Evolutionary conservation across 2,329 filamentous ascomycete genomes (phyloP).

Genomic region (Verticillium nonalfalfae): DNA sequence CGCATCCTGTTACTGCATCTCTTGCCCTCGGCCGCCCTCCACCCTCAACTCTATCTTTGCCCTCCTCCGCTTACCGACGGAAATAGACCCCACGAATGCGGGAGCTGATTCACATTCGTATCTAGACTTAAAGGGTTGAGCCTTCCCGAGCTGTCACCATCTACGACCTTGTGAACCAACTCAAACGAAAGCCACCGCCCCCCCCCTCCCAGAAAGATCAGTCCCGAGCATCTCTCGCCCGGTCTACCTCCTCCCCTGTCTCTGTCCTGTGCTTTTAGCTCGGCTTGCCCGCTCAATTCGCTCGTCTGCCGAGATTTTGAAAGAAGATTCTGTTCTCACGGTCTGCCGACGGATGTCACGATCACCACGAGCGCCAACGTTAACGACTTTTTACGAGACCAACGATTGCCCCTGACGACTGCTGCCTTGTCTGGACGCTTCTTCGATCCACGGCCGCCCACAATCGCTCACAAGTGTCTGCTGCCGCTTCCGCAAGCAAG

Average conservation of each 20-base stretch:
- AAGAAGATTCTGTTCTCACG: not conserved
- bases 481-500: not conserved
- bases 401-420: not conserved
- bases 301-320: not conserved
- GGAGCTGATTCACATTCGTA: not conserved
- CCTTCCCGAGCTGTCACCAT: not conserved
- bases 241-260: not conserved
- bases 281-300: not conserved
- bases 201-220: not conserved
- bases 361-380: not conserved
- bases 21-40: constrained; percentile 1
- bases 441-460: not conserved
- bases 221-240: no score
- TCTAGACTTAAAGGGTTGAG: not conserved
- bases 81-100: not conserved
- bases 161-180: not conserved
- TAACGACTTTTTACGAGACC: not conserved
- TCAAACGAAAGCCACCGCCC: not conserved
- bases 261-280: not conserved
- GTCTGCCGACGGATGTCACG: not conserved
- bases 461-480: not conserved
- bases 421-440: not conserved
- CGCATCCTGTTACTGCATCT: not conserved
- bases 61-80: constrained; percentile 6
- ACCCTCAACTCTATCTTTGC: constrained; percentile 1